Evolutionary conservation across 257 asterid species (phyloP), one percentile per base, ranked within the genome.

Genomic region (Solanum raphanifolium): DNA sequence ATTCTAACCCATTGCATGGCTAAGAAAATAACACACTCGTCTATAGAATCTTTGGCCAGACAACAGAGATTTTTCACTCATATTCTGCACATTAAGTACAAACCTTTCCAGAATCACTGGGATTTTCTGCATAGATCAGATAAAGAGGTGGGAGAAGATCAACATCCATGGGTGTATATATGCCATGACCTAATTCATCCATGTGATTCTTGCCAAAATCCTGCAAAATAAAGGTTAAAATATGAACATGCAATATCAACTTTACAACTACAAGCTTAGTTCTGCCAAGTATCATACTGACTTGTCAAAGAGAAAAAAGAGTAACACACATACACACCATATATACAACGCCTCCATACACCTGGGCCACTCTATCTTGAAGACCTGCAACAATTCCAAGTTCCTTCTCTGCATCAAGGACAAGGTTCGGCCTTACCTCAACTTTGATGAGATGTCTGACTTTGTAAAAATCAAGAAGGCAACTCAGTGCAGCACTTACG

Each of bases 381-480:
- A 97, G 98, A 86, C 99, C 99, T 34, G 99, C 99, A 87, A 95
- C 98, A 87, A 97, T 97, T 18, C 99, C 99, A 7, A 97, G 95
- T 91, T 97, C 99, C 87, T 95, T 95, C 92, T 97, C 99, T 5
- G 99, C 98, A 88, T 92, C 91, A 52, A 97, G 98, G 88, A 97
- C 92, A 83, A 97, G 96, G 91, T 92, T 95, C 38, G 99, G 99
- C 88, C 99, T 93, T 48, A 94, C 92, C 88, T 95, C 98, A 34
- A 96, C 98, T 91, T 95, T 95, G 48, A 97, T 90, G 65, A 95
- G 89, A 88, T 93, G 96, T 87, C 99, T 92, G 36, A 96, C 98
- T 65, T 95, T 69, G 75, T 97, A 97, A 91, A 97, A 97, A 89
- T 97, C 98, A 55, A 97, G 95, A 84, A 97, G 98, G 93, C 99